Evolutionary conservation across 2,329 filamentous ascomycete genomes (phyloP), one percentile per base, ranked within the genome.

Genomic region (Stagonosporopsis rhizophila): DNA sequence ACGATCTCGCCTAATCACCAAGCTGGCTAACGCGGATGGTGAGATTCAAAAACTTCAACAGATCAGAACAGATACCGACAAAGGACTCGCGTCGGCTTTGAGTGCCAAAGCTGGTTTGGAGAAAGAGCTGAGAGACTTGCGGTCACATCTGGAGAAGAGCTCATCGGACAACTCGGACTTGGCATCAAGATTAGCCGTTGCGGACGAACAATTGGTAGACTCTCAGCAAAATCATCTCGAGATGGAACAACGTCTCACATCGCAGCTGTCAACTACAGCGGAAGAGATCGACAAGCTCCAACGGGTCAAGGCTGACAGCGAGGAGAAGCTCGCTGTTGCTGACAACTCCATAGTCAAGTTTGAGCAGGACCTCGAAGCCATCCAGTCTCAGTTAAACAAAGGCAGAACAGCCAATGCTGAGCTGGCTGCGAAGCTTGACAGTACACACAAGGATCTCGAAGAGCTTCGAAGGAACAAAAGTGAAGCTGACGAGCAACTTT

Each of bases 11-110:
- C 49, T 68, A n/a, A 55, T 57, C 22, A 37, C 39, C 20, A 64
- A 61, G 44, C 52, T 69, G n/a, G 61, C 61, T 25, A 53, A 52
- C 11, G 59, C 65, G 17, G 61, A 68, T n/a, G 51, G 49, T 12
- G 59, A 68, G 37, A n/a, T 68, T 6, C 52, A 52, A 22, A 40
- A 35, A 19, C 52, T 69, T 15, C 61, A 59, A 12, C 44, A 55
- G 14, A 46, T 51, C 23, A 65, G 62, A n/a, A 42, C 28, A 6
- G 56, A 64, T 17, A 51, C 38, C 30, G 42, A 57, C 5, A 44
- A 44, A 3, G 23, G 34, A 20, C 48, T 52, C 15, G 34, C 37
- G 6, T 22, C 38, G 34, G 39, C 44, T 9, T 20, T 44, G 6
- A 34, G 6, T 3, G 14, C n/a, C n/a, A 57, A 57, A 27, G 32